phyloP scores from a whole-genome alignment of 1,284 basidiomycete species.

The Heterobasidion annosum region DNA sequence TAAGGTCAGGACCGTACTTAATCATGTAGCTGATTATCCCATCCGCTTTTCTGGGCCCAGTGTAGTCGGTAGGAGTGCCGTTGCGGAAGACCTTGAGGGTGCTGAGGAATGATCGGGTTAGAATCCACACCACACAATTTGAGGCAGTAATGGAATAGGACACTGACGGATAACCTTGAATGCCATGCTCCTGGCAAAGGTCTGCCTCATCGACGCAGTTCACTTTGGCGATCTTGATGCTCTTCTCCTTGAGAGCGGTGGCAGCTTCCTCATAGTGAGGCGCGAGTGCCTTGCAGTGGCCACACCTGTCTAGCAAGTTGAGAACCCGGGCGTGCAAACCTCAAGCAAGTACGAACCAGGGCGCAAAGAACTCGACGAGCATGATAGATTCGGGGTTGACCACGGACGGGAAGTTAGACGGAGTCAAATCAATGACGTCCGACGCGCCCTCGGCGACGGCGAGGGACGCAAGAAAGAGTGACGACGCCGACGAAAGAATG shows the following conservation, averaged over 20 bases:
- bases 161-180: constrained; percentile 88
- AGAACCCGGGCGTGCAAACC: constrained; percentile 2
- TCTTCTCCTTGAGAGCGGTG: constrained; percentile 81
- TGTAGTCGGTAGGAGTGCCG: constrained; percentile 74
- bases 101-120: constrained; percentile 23
- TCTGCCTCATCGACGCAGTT: constrained; percentile 90
- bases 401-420: constrained; percentile 61
- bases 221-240: constrained; percentile 92
- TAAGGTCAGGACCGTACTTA: constrained; percentile 57
- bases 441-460: constrained; percentile 52
- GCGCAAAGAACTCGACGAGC: constrained; percentile 94
- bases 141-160: neutral
- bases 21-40: constrained; percentile 97
- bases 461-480: constrained; percentile 42
- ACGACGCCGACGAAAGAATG: constrained; percentile 38
- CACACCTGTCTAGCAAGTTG: constrained; percentile 46
- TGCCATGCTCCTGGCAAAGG: constrained; percentile 76
- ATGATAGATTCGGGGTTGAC: constrained; percentile 72
- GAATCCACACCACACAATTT: neutral
- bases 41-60: constrained; percentile 88
- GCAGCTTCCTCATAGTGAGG: constrained; percentile 97
- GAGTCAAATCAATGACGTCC: constrained; percentile 78
- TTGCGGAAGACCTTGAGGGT: constrained; percentile 90
- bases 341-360: constrained; percentile 47
- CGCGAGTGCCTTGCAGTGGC: constrained; percentile 88